phyloP scores from a whole-genome alignment of 805 yeast species.

The Isabelozyma heimii region DNA sequence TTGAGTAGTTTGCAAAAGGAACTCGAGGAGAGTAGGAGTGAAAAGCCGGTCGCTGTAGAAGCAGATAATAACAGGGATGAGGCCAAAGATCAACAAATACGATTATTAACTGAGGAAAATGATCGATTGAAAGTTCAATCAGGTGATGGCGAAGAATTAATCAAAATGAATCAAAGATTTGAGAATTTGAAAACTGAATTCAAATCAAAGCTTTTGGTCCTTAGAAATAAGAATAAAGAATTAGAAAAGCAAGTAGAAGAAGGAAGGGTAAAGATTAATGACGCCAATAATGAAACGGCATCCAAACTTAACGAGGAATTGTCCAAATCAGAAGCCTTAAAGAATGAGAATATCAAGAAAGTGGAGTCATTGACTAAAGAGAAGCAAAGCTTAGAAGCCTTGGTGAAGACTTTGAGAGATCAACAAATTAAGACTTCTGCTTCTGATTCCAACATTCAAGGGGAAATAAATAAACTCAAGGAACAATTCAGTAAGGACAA shows the following conservation, averaged over 20 bases:
- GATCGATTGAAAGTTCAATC: conserved; percentile 48
- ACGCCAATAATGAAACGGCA: conserved; percentile 1
- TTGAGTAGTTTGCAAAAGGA: conserved; percentile 38
- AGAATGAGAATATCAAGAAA: conserved; percentile 8
- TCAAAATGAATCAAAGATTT: conserved; percentile 27
- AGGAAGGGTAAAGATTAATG: conserved; percentile 9
- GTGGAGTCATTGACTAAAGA: conserved; percentile 10
- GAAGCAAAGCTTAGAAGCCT: conserved; percentile 8
- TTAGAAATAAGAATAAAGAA: conserved; percentile 20
- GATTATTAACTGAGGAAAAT: conserved; percentile 49
- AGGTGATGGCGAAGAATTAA: conserved; percentile 28
- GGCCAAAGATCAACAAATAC: conserved; percentile 49
- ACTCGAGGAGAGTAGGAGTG: conserved; percentile 24
- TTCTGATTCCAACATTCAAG: conserved; percentile 4
- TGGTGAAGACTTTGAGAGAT: conserved; percentile 6
- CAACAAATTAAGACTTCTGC: not conserved
- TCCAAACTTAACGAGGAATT: not conserved
- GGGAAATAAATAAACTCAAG: conserved; percentile 4
- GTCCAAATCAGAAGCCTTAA: conserved; percentile 8
- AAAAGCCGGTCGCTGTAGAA: conserved; percentile 34
- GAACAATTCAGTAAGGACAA: conserved; percentile 15
- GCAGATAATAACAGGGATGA: conserved; percentile 17
- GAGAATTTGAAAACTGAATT: conserved; percentile 27
- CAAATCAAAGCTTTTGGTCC: conserved; percentile 20
- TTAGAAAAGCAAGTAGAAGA: conserved; percentile 9